A percentile compares a stretch with the other conserved stretches of the same genome.
Conservation (phyloP, 2,329 filamentous ascomycete species). For the Pestalotiopsis sp. region DNA sequence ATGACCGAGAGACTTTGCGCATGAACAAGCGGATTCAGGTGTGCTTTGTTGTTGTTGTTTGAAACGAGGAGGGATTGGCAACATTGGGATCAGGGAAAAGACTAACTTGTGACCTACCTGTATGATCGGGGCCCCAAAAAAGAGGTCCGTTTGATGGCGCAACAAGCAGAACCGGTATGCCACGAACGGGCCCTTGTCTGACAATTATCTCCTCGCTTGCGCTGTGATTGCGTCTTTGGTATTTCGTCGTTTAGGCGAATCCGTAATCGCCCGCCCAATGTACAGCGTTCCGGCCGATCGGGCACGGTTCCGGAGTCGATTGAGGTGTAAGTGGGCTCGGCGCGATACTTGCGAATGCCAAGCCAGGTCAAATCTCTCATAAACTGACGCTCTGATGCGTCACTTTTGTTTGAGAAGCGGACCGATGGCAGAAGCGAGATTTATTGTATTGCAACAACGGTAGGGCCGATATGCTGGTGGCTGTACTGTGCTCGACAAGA, state of each 20-base stretch:
- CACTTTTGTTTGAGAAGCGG: neutral
- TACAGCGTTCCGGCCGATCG: neutral
- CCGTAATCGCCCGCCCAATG: slow-evolving; percentile 1
- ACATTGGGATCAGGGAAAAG: neutral
- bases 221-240: neutral
- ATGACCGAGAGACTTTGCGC: neutral
- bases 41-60: neutral
- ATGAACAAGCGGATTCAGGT: neutral
- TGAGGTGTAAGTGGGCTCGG: neutral
- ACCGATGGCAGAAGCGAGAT: neutral
- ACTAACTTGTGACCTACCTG: neutral
- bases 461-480: neutral
- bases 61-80: neutral
- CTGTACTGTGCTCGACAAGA: neutral
- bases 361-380: neutral
- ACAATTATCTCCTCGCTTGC: neutral
- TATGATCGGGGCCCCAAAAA: too few relatives aligned
- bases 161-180: too few relatives aligned
- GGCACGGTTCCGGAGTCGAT: neutral
- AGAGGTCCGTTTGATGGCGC: too few relatives aligned
- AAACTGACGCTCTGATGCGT: neutral
- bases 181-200: neutral
- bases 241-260: neutral
- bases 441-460: neutral
- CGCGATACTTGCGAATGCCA: neutral